Conservation (phyloP, 2,329 filamentous ascomycete genomes). For the Hymenotorrendiella dingleyae region DNA sequence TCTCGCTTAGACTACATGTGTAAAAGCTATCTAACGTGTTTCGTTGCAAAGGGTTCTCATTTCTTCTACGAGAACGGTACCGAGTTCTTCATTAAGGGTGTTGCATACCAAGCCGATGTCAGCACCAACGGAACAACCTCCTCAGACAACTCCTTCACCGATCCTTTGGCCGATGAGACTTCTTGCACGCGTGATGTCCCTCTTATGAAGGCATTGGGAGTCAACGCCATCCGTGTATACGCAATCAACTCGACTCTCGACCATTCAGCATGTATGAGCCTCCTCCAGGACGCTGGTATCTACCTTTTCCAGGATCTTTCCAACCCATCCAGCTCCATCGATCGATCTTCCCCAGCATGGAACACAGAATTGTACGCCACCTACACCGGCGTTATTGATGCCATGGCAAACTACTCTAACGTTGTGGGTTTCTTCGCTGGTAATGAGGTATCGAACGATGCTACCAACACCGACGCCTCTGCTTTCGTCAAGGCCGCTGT, state of each 20-base stretch:
- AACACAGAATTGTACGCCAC: conserved; percentile 69
- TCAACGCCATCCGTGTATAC: conserved; percentile 94
- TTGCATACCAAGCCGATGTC: conserved; percentile 88
- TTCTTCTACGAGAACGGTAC: conserved; percentile 49
- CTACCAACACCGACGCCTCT: conserved; percentile 82
- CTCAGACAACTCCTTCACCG: conserved; percentile 55
- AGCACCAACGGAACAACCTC: conserved; percentile 48
- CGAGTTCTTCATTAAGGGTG: conserved; percentile 90
- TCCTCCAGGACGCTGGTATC: conserved; percentile 80
- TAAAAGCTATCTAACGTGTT: not conserved
- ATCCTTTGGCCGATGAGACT: conserved; percentile 70
- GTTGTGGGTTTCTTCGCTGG: conserved; percentile 96
- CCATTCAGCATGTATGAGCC: conserved; percentile 79
- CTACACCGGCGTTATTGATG: conserved; percentile 80
- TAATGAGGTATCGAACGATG: conserved; percentile 90
- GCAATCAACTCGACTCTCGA: conserved; percentile 75
- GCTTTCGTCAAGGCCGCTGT: conserved; percentile 97
- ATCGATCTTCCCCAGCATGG: conserved; percentile 75
- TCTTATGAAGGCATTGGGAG: conserved; percentile 68
- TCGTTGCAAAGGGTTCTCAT: conserved; percentile 26
- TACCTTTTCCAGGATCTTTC: conserved; percentile 91
- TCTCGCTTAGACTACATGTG: no score
- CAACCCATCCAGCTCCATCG: conserved; percentile 76
- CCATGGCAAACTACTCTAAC: conserved; percentile 77
- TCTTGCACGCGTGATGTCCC: conserved; percentile 82